Evolutionary conservation across 805 yeast genomes (phyloP).

Genomic region (Kodamaea nitidulidarum): DNA sequence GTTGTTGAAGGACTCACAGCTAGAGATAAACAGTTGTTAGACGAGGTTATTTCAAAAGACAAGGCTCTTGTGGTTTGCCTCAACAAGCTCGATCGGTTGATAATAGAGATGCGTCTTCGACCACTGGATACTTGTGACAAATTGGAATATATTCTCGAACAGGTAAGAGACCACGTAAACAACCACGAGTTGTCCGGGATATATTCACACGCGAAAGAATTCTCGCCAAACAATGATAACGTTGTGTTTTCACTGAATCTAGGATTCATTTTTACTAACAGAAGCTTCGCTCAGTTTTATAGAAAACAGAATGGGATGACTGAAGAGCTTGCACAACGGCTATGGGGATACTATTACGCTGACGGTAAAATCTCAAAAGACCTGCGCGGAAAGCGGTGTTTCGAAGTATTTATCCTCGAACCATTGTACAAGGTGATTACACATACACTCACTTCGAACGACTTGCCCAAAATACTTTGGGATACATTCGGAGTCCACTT

Average conservation of each 20-base stretch:
- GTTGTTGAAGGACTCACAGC: constrained; percentile 76
- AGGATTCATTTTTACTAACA: constrained; percentile 61
- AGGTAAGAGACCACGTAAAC: constrained; percentile 53
- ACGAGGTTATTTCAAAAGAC: constrained; percentile 47
- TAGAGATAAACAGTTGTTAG: constrained; percentile 47
- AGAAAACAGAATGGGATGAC: constrained; percentile 7
- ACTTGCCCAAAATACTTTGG: constrained; percentile 43
- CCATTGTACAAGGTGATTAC: constrained; percentile 79
- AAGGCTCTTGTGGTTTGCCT: constrained; percentile 57
- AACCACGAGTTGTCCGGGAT: constrained; percentile 24
- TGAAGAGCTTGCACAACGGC: constrained; percentile 40
- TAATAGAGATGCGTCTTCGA: constrained; percentile 73
- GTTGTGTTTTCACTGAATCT: constrained; percentile 72
- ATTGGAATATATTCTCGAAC: constrained; percentile 54
- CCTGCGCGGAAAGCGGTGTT: constrained; percentile 24
- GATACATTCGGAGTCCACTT: constrained; percentile 46
- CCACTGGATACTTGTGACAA: constrained; percentile 72
- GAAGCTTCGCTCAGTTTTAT: constrained; percentile 58
- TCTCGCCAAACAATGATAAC: constrained; percentile 64
- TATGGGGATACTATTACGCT: constrained; percentile 79
- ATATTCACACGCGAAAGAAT: constrained; percentile 23
- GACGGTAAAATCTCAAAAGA: constrained; percentile 43
- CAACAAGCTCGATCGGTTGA: constrained; percentile 82
- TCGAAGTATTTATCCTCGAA: constrained; percentile 61
- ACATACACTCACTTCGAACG: constrained; percentile 48